phyloP scores from a whole-genome alignment of 306 rosid species.

The Abrus pulchellus region DNA sequence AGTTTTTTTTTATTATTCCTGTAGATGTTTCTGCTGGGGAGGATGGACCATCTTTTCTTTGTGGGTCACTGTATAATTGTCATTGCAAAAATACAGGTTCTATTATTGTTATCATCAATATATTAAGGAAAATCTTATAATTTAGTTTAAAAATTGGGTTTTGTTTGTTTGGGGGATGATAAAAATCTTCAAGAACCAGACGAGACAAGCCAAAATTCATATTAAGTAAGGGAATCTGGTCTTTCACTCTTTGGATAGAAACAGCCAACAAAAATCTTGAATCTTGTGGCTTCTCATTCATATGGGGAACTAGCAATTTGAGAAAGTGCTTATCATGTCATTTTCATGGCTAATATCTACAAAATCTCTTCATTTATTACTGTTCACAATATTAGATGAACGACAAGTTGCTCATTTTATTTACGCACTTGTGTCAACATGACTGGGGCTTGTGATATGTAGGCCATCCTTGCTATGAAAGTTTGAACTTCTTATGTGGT shows the following conservation, averaged over 20 bases:
- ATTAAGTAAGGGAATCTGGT: background rate
- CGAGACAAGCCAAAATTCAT: background rate
- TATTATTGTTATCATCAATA: background rate
- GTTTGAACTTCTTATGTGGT: background rate
- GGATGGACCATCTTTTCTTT: background rate
- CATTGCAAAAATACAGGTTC: background rate
- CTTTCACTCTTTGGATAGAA: background rate
- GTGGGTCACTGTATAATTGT: background rate
- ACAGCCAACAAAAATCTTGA: background rate
- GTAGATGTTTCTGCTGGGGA: background rate
- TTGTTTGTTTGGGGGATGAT: background rate
- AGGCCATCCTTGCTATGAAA: background rate
- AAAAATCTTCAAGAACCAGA: background rate
- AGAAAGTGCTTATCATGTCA: slow-evolving; percentile 7
- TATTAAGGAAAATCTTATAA: background rate
- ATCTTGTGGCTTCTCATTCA: slow-evolving; percentile 3
- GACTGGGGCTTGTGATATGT: background rate
- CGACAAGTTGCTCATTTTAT: background rate
- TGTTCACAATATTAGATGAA: background rate
- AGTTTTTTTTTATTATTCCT: background rate
- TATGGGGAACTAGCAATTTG: slow-evolving; percentile 11
- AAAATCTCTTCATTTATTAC: background rate
- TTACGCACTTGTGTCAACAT: background rate
- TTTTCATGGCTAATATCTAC: background rate
- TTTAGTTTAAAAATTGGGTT: background rate